These are phyloP conservation scores for Funneliformis caledonium DNA, from an alignment of 371 early-diverging fungal genomes.

Conservation along the genomic window DNA sequence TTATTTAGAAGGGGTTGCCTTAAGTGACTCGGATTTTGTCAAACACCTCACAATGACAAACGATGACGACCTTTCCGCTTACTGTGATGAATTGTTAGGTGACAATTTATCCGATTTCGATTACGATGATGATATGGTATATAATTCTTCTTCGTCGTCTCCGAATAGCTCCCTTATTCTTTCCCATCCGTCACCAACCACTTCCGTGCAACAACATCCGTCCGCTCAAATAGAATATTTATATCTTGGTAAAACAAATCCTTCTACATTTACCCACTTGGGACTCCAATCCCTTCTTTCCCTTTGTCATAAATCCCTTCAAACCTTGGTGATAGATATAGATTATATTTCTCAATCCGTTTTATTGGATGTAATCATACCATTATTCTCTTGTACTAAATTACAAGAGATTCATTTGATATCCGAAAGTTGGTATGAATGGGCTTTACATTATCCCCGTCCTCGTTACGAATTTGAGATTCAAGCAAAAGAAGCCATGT, in stretches of 20 bases:
- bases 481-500: slow-evolving; percentile 40
- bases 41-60: background rate
- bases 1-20: slow-evolving; percentile 11
- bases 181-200: background rate
- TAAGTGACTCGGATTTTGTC: slow-evolving; percentile 27
- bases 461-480: slow-evolving; percentile 31
- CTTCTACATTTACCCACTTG: background rate
- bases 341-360: slow-evolving; percentile 32
- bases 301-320: slow-evolving; percentile 12
- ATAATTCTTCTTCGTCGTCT: background rate
- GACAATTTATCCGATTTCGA: background rate
- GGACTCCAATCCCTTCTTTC: slow-evolving; percentile 24
- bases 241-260: slow-evolving; percentile 22
- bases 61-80: background rate
- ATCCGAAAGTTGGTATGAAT: slow-evolving; percentile 36
- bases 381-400: slow-evolving; percentile 17
- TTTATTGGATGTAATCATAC: slow-evolving; percentile 34
- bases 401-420: slow-evolving; percentile 33
- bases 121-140: background rate
- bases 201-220: background rate
- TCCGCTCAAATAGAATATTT: slow-evolving; percentile 11
- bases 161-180: background rate
- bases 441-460: slow-evolving; percentile 31
- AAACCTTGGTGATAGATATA: background rate
- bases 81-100: background rate